Evolutionary conservation across 2,329 filamentous ascomycete genomes (phyloP).

Genomic region (Immersiporthe knoxdaviesiana): DNA sequence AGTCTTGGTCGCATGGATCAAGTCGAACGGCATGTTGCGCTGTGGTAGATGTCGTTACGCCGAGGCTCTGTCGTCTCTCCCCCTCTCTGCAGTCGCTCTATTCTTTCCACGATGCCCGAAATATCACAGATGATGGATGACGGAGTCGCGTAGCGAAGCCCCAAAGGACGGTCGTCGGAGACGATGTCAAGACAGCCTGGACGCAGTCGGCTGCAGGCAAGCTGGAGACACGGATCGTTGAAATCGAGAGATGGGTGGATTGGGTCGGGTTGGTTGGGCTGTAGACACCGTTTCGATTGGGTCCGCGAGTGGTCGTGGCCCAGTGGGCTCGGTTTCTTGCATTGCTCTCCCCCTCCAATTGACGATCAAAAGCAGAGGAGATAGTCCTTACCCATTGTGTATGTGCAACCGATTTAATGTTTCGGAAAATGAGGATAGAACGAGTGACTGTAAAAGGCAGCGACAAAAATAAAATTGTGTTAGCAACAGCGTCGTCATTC

Average conservation of each 20-base stretch:
- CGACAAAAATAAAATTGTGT: constrained; percentile 9
- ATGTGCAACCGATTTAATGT: constrained; percentile 23
- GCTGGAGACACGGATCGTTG: background rate
- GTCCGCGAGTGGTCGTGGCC: background rate
- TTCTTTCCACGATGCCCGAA: background rate
- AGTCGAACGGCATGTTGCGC: constrained; percentile 44
- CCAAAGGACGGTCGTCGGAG: background rate
- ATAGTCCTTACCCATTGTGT: constrained; percentile 30
- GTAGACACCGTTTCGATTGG: background rate
- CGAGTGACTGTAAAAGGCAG: constrained; percentile 26
- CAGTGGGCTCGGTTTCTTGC: constrained; percentile 22
- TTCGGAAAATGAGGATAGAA: constrained; percentile 28
- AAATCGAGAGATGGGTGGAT: background rate
- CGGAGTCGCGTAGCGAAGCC: background rate
- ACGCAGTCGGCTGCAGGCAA: background rate
- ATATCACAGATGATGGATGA: constrained; percentile 4
- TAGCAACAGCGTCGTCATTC: constrained; percentile 22
- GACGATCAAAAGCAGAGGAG: constrained; percentile 5
- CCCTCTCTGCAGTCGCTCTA: constrained; percentile 32
- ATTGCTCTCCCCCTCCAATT: constrained; percentile 21
- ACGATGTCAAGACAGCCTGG: background rate
- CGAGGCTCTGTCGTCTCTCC: constrained; percentile 46
- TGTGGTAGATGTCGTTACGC: constrained; percentile 41
- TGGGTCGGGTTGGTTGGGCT: constrained; percentile 2
- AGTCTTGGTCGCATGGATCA: constrained; percentile 48